These are phyloP conservation scores for Zarea fungicola DNA, from an alignment of 2,329 filamentous ascomycete species.

Conservation along the genomic window DNA sequence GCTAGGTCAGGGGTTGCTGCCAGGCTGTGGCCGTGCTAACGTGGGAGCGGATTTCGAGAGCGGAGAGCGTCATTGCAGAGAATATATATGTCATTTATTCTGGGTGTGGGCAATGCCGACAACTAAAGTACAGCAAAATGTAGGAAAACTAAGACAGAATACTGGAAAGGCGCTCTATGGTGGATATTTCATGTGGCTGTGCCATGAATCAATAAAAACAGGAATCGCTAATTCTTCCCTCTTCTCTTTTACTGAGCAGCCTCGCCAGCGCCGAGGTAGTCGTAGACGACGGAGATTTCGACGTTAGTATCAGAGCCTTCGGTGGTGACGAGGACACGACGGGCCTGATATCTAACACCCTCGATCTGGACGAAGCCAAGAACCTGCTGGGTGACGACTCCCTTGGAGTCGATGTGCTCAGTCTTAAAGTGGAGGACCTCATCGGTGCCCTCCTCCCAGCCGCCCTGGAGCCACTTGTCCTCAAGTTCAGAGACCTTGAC, in stretches of 20 bases:
- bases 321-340: constrained; percentile 12
- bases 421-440: constrained; percentile 16
- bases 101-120: background rate
- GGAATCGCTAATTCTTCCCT: too few relatives aligned
- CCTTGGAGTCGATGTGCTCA: constrained; percentile 15
- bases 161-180: constrained; percentile 5
- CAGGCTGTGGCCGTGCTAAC: constrained; percentile 6
- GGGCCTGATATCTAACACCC: constrained; percentile 12
- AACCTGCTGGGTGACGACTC: constrained; percentile 11
- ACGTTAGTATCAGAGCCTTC: constrained; percentile 10
- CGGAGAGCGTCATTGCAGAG: background rate
- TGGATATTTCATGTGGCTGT: background rate
- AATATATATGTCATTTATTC: background rate
- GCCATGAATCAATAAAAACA: constrained; percentile 1
- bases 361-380: constrained; percentile 9
- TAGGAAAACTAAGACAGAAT: background rate
- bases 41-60: constrained; percentile 3
- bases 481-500: constrained; percentile 13
- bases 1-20: background rate
- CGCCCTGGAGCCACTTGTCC: constrained; percentile 16
- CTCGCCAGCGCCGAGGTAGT: constrained; percentile 12
- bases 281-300: constrained; percentile 11
- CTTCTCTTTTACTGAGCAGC: constrained; percentile 1
- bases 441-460: constrained; percentile 18
- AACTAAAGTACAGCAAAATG: background rate